Evolutionary conservation across 306 rosid genomes (phyloP).

Genomic region (Herpetospermum pedunculosum): DNA sequence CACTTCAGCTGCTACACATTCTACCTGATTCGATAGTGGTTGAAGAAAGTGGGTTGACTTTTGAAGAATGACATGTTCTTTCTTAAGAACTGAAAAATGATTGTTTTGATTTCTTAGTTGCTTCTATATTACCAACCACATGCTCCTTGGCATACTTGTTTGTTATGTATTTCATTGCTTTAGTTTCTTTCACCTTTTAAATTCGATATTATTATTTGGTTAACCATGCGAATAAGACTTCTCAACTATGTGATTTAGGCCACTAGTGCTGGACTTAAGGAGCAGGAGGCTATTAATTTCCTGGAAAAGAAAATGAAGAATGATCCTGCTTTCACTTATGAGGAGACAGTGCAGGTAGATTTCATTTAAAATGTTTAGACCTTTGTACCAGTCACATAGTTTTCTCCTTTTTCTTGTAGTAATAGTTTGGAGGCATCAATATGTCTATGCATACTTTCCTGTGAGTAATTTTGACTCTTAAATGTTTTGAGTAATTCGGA

Average conservation of each 20-base stretch:
- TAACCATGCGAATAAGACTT: neutral
- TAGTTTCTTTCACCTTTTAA: neutral
- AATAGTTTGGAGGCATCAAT: neutral
- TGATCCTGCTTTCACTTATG: slow-evolving; percentile 84
- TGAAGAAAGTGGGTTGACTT: neutral
- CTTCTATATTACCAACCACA: neutral
- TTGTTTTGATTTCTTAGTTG: neutral
- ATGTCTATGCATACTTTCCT: neutral
- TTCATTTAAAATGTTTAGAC: neutral
- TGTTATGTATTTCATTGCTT: neutral
- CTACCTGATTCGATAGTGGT: neutral
- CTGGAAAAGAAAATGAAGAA: slow-evolving; percentile 99
- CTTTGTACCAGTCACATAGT: neutral
- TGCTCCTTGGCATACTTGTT: neutral
- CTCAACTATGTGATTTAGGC: slow-evolving; percentile 36
- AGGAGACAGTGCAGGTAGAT: slow-evolving; percentile 94
- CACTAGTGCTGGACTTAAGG: slow-evolving; percentile 94
- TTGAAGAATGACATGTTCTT: neutral
- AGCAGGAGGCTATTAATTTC: slow-evolving; percentile 98
- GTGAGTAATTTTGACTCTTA: neutral
- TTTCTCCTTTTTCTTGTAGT: neutral
- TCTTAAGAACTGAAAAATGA: neutral
- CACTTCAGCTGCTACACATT: neutral
- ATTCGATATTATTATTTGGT: neutral
- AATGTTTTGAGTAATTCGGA: neutral